Evolutionary conservation across 495 filamentous ascomycete species (phyloP).

Genomic region (Penicillium longicatenatum): DNA sequence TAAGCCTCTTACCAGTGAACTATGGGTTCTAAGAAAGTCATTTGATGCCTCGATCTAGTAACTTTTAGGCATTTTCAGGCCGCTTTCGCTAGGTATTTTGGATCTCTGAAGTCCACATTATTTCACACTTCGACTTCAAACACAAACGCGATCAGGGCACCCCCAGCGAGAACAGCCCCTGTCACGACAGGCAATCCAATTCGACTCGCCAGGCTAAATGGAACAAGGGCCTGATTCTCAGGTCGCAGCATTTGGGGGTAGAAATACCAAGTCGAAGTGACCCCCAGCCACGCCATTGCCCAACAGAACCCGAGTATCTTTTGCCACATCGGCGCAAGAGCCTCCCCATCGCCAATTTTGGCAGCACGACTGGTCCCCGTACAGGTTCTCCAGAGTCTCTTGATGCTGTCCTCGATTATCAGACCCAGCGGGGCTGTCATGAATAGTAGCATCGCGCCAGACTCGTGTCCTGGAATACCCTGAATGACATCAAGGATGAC

Average conservation of each 20-base stretch:
- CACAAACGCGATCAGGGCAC: slow-evolving; percentile 7
- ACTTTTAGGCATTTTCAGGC: background rate
- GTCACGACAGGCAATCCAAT: slow-evolving; percentile 12
- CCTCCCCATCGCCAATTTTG: background rate
- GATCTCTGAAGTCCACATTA: background rate
- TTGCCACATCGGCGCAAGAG: slow-evolving; percentile 6
- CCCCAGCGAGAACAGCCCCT: slow-evolving; percentile 11
- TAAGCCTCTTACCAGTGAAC: no score
- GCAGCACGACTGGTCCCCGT: background rate
- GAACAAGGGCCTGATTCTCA: slow-evolving; percentile 21
- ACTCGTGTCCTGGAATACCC: slow-evolving; percentile 24
- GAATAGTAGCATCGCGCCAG: slow-evolving; percentile 37
- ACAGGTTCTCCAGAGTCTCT: slow-evolving; percentile 13
- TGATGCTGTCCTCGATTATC: slow-evolving; percentile 31
- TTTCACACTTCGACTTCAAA: slow-evolving; percentile 17
- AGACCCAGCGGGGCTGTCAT: slow-evolving; percentile 30
- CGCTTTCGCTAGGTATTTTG: no score
- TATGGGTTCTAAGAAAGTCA: no score
- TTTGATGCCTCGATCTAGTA: no score
- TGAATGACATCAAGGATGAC: slow-evolving; percentile 30
- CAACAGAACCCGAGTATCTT: slow-evolving; percentile 16
- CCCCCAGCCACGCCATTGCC: slow-evolving; percentile 20
- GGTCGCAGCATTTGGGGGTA: slow-evolving; percentile 25
- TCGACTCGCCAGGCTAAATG: slow-evolving; percentile 12
- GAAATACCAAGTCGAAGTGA: slow-evolving; percentile 26